Evolutionary conservation across 257 asterid genomes (phyloP), one percentile per base, ranked within the genome.

Genomic region (Solanum neorickii): DNA sequence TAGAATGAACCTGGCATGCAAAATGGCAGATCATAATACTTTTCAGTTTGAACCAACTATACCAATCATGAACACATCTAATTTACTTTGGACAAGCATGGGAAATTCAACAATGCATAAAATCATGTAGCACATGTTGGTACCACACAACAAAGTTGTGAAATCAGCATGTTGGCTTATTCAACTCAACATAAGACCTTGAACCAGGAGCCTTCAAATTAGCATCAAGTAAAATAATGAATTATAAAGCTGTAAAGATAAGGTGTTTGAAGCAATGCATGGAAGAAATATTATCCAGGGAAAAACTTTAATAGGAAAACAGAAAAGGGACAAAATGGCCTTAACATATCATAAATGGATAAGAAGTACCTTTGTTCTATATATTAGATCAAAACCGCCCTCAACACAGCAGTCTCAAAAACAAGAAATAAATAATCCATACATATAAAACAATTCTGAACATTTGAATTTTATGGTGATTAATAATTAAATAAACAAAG

Each of bases 11-110:
- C 97, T 89, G 95, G 93, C 31, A 91, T 89, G 82, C 98, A 95
- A 84, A 95, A 95, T 12, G 98, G 97, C 73, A 94, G 93, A 87
- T 95, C 97, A 86, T 91, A 95, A 90, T 93, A 95, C 29, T 42
- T 20, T 92, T 68, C 91, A 90, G 86, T 84, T 92, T 44, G 87
- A 87, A 44, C 92, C 91, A 33, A 31, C 56, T 65, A 92, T 90
- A 91, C 92, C 94, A 9, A 73, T 88, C 84, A 90, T 89, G 90
- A 90, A 77, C 37, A 31, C 94, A 29, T 74, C 35, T 29, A 83
- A 92, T 88, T 88, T 92, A 12, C 75, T 87, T 20, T 90, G 92
- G 93, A 78, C 87, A 0, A 87, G 88, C 14, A 35, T 86, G 9
- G 90, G 88, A 25, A 88, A 87, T 77, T 46, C 37, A 60, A 41